Base-by-base conservation (phyloP, 2,329 filamentous ascomycete species). In the Chaetomium sp. region DNA sequence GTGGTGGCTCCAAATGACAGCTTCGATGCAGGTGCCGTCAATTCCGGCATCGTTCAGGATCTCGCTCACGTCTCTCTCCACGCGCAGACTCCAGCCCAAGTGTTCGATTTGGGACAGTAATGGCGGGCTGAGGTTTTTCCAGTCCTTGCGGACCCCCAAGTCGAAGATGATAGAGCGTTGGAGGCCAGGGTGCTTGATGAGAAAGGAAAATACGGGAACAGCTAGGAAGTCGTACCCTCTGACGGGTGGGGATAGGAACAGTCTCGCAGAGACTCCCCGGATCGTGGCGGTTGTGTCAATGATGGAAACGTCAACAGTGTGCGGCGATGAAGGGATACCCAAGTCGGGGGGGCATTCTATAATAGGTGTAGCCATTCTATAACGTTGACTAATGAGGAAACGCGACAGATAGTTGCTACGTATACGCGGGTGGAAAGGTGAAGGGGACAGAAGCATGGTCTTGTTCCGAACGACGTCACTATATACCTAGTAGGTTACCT, bases 1-100 rank as follows among this genome's bases (percentile, higher is more conserved):
- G 65, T 74, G 76, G 66, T 82, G 80, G 60, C 74, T 67, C 65
- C 67, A 69, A 53, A 73, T 67, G 38, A 72, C 64, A n/a, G 69
- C 70, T 29, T 73, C 65, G 45, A 74, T 67, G 4, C 9, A 55
- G 19, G 7, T 25, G 0, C 54, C 49, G 27, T 68, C 60, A 25
- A 72, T 47, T 9, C 67, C 66, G 33, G 64, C 53, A 10, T 68
- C 72, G 3, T 58, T 38, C n/a, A 72, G 60, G 35, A 72, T 71
- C n/a, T 70, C 68, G 57, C 50, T 54, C 4, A 73, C 71, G 35
- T 71, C 63, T 25, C 66, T 70, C 5, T 68, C 60, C 3, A 70
- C 70, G 5, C 50, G 33, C 3, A 69, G 2, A 21, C 29, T 62
- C 55, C 59, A 60, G 9, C 62, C 59, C 16, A 55, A n/a, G 3